Conservation (phyloP, 192 early-diverging fungal genomes). For the Coemansia sp. region DNA sequence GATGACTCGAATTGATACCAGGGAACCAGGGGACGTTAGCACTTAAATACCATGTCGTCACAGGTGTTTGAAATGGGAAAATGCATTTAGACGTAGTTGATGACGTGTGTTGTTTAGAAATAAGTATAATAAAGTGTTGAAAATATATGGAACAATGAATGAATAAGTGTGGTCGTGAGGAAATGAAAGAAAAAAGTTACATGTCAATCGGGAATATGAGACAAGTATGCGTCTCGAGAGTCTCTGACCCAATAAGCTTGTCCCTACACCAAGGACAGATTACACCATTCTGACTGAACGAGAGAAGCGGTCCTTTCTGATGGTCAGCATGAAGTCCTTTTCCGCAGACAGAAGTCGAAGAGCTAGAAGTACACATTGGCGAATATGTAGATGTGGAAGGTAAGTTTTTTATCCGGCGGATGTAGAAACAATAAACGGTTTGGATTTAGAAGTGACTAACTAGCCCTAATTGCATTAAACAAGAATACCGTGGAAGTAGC, state of each 20-base stretch:
- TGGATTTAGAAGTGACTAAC: no score
- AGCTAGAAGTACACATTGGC: background rate
- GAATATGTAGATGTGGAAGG: no score
- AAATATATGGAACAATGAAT: background rate
- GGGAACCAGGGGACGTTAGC: no score
- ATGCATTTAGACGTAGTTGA: background rate
- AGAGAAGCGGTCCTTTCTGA: background rate
- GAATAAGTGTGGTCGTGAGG: background rate
- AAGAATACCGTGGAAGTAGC: no score
- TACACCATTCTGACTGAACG: background rate
- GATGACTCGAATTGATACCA: no score
- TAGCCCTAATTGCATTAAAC: no score
- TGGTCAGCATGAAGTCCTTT: no score
- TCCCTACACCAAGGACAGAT: slow-evolving; percentile 25
- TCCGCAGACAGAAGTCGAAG: no score
- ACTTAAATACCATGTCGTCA: no score
- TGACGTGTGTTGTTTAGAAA: background rate
- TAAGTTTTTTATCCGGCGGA: no score
- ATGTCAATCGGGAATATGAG: slow-evolving; percentile 35
- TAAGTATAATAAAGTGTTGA: background rate
- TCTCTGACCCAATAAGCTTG: slow-evolving; percentile 16
- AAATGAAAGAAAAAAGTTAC: background rate
- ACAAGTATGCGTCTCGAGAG: slow-evolving; percentile 21
- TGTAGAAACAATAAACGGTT: no score
- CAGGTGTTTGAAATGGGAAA: background rate